These are phyloP conservation scores for Erodium trifolium DNA, from an alignment of 441 rosid genomes.

Conservation along the genomic window DNA sequence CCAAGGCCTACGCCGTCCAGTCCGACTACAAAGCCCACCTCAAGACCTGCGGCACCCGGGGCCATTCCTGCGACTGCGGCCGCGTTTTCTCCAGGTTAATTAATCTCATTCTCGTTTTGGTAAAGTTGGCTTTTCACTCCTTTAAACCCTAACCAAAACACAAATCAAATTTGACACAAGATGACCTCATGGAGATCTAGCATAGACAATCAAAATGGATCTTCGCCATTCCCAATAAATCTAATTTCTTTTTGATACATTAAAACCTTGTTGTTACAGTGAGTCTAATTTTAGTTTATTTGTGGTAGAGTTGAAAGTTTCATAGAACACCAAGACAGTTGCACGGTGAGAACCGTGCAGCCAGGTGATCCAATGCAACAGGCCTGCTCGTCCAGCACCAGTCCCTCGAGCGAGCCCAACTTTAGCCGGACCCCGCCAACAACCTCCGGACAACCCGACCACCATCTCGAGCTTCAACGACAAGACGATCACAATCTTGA, in stretches of 20 bases:
- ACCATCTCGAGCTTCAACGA: too few relatives aligned
- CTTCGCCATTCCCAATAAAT: too few relatives aligned
- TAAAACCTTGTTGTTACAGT: too few relatives aligned
- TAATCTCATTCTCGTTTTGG: too few relatives aligned
- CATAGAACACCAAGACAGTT: conserved; percentile 64
- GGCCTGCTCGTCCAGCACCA: conserved; percentile 68
- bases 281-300: too few relatives aligned
- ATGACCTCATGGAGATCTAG: too few relatives aligned
- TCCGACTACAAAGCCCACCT: conserved; percentile 96
- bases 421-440: conserved; percentile 19
- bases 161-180: too few relatives aligned
- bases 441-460: conserved; percentile 34
- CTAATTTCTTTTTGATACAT: too few relatives aligned
- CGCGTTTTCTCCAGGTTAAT: conserved; percentile 73
- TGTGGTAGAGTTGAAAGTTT: too few relatives aligned
- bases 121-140: too few relatives aligned
- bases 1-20: conserved; percentile 89
- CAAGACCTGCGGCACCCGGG: conserved; percentile 92
- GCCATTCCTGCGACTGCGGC: conserved; percentile 96
- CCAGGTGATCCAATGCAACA: conserved; percentile 30
- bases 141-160: too few relatives aligned
- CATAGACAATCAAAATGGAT: too few relatives aligned
- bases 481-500: conserved; percentile 48
- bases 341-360: conserved; percentile 47
- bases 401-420: conserved; percentile 70